Base-by-base conservation (phyloP, 2,329 filamentous ascomycete genomes). In the Tolypocladium tropicale region DNA sequence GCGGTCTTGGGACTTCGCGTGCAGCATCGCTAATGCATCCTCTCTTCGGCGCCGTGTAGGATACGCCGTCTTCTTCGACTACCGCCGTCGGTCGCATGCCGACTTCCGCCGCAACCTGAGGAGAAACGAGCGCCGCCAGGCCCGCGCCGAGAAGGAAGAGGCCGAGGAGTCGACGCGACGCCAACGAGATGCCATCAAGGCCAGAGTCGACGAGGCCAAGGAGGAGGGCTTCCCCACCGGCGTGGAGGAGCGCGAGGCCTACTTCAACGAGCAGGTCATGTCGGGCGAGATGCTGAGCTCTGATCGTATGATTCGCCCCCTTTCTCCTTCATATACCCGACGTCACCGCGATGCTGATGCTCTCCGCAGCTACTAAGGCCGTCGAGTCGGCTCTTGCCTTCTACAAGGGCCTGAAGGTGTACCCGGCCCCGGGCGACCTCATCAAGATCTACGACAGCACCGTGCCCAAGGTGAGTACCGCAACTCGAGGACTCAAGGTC, bases 381-480 rank as follows among this genome's bases (percentile, higher is more conserved):
- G 74, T 96, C 57, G 92, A 96, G 62, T 90, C 94, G 53, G 93
- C 94, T 52, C 78, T 97, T 59, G 90, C 89, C 73, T 99, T 99
- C 77, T 99, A 97, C 83, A 95, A 92, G 81, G 94, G 92, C 49
- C 83, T 99, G 63, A 99, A 99, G 82, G 94, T 97, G 65, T 99
- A 99, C 76, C 94, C 94, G 54, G 88, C 90, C 67, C 94, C 93
- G 14, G 83, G 86, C 65, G 94, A 97, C 69, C 79, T 99, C 66
- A 96, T 99, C 72, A 83, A 83, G 67, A 96, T 99, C 73, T 99
- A 99, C 75, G 94, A 99, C 74, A 96, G 95, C 83, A 97, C 94
- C 34, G 92, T 97, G 50, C 88, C 93, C 65, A 96, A 96, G 88
- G 92, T 90, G 65, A 59, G 67, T 52, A 33, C 39, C 51, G 16